These are phyloP conservation scores for Haplographium delicatum DNA, from an alignment of 495 filamentous ascomycete genomes.

Conservation along the genomic window DNA sequence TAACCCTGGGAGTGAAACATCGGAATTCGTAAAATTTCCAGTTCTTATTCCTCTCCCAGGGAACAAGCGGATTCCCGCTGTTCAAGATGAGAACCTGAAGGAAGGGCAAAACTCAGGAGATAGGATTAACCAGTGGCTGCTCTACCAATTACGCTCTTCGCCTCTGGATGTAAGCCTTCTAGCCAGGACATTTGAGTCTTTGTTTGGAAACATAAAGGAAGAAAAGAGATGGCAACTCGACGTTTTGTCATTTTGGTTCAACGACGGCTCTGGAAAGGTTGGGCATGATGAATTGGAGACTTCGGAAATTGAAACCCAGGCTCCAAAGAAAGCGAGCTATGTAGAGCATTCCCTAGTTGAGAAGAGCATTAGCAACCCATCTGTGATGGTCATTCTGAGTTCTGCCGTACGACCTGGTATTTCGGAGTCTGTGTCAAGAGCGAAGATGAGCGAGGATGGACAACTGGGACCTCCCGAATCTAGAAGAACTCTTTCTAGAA, in stretches of 20 bases:
- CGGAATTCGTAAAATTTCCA: slow-evolving; percentile 5
- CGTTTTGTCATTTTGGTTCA: slow-evolving; percentile 5
- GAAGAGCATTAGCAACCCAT: no score
- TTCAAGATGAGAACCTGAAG: not conserved
- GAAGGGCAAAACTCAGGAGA: not conserved
- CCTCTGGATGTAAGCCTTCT: slow-evolving; percentile 2
- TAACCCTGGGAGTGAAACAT: not conserved
- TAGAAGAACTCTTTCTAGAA: no score
- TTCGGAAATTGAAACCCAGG: no score
- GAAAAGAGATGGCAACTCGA: slow-evolving; percentile 1
- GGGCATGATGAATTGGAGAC: no score
- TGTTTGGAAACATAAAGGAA: not conserved
- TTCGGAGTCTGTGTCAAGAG: no score
- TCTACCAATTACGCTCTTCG: not conserved
- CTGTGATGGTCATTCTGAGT: no score
- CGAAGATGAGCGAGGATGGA: no score
- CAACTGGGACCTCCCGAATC: no score
- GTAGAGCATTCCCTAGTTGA: no score
- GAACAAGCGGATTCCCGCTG: not conserved
- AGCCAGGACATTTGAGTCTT: not conserved
- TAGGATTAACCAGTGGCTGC: slow-evolving; percentile 1
- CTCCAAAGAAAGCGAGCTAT: no score
- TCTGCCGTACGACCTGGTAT: no score
- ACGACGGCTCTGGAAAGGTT: not conserved
- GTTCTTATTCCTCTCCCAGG: not conserved